A percentile compares a stretch with the other conserved stretches of the same genome.
These are phyloP conservation scores for Fonsecaea erecta DNA, from an alignment of 2,329 filamentous ascomycete species.

Conservation along the genomic window DNA sequence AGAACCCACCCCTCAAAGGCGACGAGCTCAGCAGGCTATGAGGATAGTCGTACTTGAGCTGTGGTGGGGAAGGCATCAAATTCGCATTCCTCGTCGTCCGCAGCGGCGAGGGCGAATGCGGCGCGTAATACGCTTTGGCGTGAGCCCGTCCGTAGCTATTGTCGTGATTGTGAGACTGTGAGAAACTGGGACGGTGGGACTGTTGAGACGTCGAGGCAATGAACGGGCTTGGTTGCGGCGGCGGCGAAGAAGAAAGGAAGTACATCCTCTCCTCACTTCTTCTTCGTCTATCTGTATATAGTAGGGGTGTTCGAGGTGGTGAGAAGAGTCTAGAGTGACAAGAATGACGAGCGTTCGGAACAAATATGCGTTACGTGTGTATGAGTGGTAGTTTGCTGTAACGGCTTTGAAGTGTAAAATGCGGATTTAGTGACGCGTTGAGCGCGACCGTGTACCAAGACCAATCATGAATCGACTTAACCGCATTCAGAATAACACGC, in stretches of 20 bases:
- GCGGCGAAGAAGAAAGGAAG: slow-evolving; percentile 8
- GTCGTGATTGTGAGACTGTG: neutral
- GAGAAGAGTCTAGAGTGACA: neutral
- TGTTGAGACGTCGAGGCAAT: slow-evolving; percentile 1
- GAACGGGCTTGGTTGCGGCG: neutral
- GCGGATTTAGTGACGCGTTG: slow-evolving; percentile 3
- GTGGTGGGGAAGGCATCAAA: slow-evolving; percentile 24
- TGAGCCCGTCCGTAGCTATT: slow-evolving; percentile 8
- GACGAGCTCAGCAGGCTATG: slow-evolving; percentile 20
- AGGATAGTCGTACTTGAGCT: slow-evolving; percentile 1
- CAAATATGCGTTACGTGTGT: neutral
- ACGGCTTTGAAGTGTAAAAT: neutral
- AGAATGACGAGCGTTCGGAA: neutral
- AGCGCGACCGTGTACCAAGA: slow-evolving; percentile 10
- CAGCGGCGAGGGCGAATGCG: slow-evolving; percentile 33
- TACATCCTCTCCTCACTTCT: neutral
- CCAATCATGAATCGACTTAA: neutral
- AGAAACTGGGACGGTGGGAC: neutral
- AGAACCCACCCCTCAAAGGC: slow-evolving; percentile 12
- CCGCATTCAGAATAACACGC: neutral
- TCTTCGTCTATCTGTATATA: neutral
- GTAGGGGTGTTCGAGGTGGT: neutral
- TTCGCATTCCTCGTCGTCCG: slow-evolving; percentile 37
- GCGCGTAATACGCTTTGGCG: slow-evolving; percentile 8
- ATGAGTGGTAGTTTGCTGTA: neutral